These are phyloP conservation scores for Clarireedia monteithiana DNA, from an alignment of 2,329 filamentous ascomycete species.

Conservation along the genomic window DNA sequence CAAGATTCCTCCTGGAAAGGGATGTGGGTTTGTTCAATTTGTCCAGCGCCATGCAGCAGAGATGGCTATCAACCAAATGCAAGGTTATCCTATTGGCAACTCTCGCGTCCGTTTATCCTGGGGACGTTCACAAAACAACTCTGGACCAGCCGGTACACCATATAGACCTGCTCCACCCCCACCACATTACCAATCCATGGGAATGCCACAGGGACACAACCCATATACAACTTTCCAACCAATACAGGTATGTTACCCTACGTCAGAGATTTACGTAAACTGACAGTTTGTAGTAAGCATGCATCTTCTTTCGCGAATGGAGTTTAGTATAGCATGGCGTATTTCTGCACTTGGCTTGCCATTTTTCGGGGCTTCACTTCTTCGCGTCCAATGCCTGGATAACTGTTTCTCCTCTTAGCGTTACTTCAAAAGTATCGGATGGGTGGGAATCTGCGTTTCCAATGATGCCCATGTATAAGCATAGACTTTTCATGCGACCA, in stretches of 20 bases:
- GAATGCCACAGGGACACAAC: slow-evolving; percentile 27
- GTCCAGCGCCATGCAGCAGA: slow-evolving; percentile 97
- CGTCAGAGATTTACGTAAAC: background rate
- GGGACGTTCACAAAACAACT: slow-evolving; percentile 99
- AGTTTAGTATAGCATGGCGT: slow-evolving; percentile 31
- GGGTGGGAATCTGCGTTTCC: slow-evolving; percentile 31
- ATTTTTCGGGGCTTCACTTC: slow-evolving; percentile 27
- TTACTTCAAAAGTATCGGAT: slow-evolving; percentile 32
- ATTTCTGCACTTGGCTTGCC: slow-evolving; percentile 28
- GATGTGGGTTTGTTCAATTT: slow-evolving; percentile 97
- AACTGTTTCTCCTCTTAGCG: slow-evolving; percentile 32
- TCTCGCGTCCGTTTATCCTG: slow-evolving; percentile 95
- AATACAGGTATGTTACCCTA: slow-evolving; percentile 24
- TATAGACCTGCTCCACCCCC: slow-evolving; percentile 88
- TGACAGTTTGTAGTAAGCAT: slow-evolving; percentile 25
- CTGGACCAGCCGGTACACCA: slow-evolving; percentile 86
- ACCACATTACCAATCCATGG: slow-evolving; percentile 63
- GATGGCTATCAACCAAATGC: slow-evolving; percentile 99
- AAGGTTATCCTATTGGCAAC: slow-evolving; percentile 98
- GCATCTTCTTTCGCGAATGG: slow-evolving; percentile 28
- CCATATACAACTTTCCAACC: slow-evolving; percentile 30
- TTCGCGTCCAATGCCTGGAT: slow-evolving; percentile 31
- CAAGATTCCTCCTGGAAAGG: slow-evolving; percentile 98
- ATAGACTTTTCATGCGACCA: slow-evolving; percentile 32
- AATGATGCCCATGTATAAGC: slow-evolving; percentile 32